Percentiles rank a stretch among this genome's conserved stretches.
Evolutionary conservation across 345 rosid species (phyloP).

Genomic region (Passiflora organensis): DNA sequence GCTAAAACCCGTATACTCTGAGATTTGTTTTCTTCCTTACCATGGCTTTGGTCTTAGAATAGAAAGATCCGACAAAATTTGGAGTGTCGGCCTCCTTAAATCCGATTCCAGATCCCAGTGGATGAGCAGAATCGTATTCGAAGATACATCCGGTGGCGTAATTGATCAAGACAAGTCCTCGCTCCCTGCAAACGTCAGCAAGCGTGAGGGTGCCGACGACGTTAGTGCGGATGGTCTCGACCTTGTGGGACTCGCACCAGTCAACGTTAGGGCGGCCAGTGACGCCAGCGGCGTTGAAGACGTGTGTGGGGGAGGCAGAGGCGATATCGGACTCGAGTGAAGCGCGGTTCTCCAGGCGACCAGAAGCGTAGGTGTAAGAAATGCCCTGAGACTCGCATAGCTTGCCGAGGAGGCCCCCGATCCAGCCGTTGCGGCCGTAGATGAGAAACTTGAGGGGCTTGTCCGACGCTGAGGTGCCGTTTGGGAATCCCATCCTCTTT

Average conservation of each 20-base stretch:
- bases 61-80: conserved; percentile 80
- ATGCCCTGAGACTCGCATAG: conserved; percentile 64
- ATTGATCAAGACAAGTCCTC: conserved; percentile 60
- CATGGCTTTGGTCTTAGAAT: conserved; percentile 95
- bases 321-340: conserved; percentile 64
- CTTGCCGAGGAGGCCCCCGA: conserved; percentile 79
- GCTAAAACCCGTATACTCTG: too few relatives aligned
- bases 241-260: conserved; percentile 94
- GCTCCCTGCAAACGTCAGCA: conserved; percentile 78
- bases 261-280: conserved; percentile 93
- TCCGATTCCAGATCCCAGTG: conserved; percentile 71
- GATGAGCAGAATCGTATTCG: conserved; percentile 69
- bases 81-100: conserved; percentile 91
- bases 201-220: conserved; percentile 82
- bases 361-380: conserved; percentile 61
- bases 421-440: conserved; percentile 93
- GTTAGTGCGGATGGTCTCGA: conserved; percentile 82
- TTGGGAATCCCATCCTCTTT: conserved; percentile 41
- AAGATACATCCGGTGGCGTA: conserved; percentile 91
- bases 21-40: conserved; percentile 35
- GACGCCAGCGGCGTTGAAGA: conserved; percentile 92
- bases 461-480: conserved; percentile 35
- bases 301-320: conserved; percentile 62
- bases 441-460: conserved; percentile 63
- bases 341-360: conserved; percentile 72